Evolutionary conservation across 805 yeast genomes (phyloP).

Genomic region (Ogataea ramenticola): DNA sequence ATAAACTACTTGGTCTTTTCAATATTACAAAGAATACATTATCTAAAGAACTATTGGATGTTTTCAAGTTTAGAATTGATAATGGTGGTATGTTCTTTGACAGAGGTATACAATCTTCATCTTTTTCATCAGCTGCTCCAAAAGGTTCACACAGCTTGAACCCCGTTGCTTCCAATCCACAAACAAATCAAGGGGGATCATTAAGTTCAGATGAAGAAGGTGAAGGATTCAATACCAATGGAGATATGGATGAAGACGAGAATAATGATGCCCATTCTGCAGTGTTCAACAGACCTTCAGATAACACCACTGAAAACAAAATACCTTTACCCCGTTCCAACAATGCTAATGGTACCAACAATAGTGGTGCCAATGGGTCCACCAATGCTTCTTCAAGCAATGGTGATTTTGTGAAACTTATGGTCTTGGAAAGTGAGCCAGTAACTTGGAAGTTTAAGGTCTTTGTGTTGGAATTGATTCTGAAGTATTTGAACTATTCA

Average conservation of each 20-base stretch:
- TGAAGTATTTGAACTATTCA: slow-evolving; percentile 34
- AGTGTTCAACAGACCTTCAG: slow-evolving; percentile 2
- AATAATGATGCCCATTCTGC: slow-evolving; percentile 15
- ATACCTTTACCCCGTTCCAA: slow-evolving; percentile 2
- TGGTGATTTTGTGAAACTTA: slow-evolving; percentile 10
- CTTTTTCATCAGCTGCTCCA: not conserved
- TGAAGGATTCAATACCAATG: slow-evolving; percentile 3
- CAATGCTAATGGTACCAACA: not conserved
- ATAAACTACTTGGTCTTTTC: slow-evolving; percentile 19
- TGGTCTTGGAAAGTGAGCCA: slow-evolving; percentile 42
- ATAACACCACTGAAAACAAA: slow-evolving; percentile 9
- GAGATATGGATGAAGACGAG: slow-evolving; percentile 4
- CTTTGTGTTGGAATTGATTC: slow-evolving; percentile 39
- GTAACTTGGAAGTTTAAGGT: slow-evolving; percentile 51
- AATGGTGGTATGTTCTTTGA: slow-evolving; percentile 24
- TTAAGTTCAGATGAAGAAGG: slow-evolving; percentile 1
- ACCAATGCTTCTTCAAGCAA: not conserved
- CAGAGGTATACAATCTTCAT: not conserved
- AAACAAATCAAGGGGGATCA: not conserved
- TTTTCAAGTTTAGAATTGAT: slow-evolving; percentile 22
- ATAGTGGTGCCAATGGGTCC: not conserved
- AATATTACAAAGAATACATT: slow-evolving; percentile 17
- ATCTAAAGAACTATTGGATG: slow-evolving; percentile 13
- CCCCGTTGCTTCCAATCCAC: slow-evolving; percentile 3
- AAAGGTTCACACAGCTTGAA: not conserved